These are phyloP conservation scores for Dryas octopetala DNA, from an alignment of 306 rosid species.

Conservation along the genomic window DNA sequence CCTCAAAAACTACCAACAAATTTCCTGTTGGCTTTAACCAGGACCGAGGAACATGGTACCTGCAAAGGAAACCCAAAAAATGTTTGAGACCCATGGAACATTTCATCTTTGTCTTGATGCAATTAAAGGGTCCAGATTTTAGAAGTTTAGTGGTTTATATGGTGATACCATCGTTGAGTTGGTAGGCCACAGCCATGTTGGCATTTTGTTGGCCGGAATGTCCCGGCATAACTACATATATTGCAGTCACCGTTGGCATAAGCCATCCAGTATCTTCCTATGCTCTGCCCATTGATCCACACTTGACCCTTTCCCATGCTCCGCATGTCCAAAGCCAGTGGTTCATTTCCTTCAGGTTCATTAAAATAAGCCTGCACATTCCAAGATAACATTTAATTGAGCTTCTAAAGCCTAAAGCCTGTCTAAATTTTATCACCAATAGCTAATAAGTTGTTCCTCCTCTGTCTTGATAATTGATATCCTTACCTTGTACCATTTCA, in stretches of 20 bases:
- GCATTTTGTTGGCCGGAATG: constrained; percentile 60
- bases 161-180: constrained; percentile 77
- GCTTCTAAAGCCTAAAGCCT: not conserved
- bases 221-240: constrained; percentile 66
- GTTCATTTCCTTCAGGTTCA: constrained; percentile 70
- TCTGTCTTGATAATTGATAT: not conserved
- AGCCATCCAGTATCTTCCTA: constrained; percentile 94
- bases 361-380: constrained; percentile 70
- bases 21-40: constrained; percentile 90
- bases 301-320: constrained; percentile 98
- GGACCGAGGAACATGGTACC: constrained; percentile 96
- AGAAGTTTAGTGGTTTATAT: not conserved
- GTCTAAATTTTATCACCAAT: not conserved
- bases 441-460: not conserved
- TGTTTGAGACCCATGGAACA: not conserved
- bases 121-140: not conserved
- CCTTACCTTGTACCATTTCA: constrained; percentile 90
- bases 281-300: constrained; percentile 95
- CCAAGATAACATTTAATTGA: constrained; percentile 12
- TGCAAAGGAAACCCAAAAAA: constrained; percentile 31
- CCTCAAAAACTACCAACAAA: constrained; percentile 76
- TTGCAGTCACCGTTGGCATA: constrained; percentile 79
- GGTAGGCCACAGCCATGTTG: constrained; percentile 88
- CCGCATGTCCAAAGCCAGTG: constrained; percentile 79
- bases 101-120: not conserved